Evolutionary conservation across 73 alveolate genomes (phyloP), one percentile per base, ranked within the genome.

Genomic region (Blepharisma stoltei): DNA sequence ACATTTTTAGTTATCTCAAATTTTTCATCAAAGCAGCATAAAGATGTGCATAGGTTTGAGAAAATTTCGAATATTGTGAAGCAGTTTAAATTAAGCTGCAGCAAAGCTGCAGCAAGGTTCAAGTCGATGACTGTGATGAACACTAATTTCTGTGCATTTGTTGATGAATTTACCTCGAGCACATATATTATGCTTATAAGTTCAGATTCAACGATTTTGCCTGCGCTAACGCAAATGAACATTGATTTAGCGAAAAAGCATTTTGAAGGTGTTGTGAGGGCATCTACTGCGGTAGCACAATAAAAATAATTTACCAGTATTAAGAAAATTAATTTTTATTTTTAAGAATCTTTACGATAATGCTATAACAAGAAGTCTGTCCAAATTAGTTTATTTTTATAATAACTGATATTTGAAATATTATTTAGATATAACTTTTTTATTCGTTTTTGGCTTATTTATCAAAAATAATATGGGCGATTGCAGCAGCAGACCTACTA

Each of bases 21-120:
- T 60, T 85, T 76, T 76, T 92, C 89, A 71, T 90, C 83, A 52
- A 85, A 82, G 71, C 76, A 78, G 43, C 95, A 86, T 73, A 67
- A 86, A 76, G 99, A 95, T 78, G 85, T 78, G 60, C 98, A 95
- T 75, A 88, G 99, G 78, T 95, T 95, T 77, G 99, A 95, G 88
- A 95, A 95, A 81, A 89, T 95, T 55, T 86, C 97, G 50, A 95
- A 95, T 87, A 95, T 95, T 78, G 90, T 93, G 70, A 95, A 95
- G 89, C 93, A 93, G 83, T 93, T 88, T 83, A 93, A 90, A 76
- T 82, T 86, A 54, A 77, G 93, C 73, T 95, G 98, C 85, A 92
- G 85, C 81, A 88, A 91, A 55, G 90, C 95, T 14, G 86, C 82
- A 79, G 90, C 82, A 77, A 77, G 84, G 69, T 93, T 93, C 87